A percentile compares a stretch with the other conserved stretches of the same genome.
These are phyloP conservation scores for Nicotiana obtusifolia DNA, from an alignment of 257 asterid genomes.

Conservation along the genomic window DNA sequence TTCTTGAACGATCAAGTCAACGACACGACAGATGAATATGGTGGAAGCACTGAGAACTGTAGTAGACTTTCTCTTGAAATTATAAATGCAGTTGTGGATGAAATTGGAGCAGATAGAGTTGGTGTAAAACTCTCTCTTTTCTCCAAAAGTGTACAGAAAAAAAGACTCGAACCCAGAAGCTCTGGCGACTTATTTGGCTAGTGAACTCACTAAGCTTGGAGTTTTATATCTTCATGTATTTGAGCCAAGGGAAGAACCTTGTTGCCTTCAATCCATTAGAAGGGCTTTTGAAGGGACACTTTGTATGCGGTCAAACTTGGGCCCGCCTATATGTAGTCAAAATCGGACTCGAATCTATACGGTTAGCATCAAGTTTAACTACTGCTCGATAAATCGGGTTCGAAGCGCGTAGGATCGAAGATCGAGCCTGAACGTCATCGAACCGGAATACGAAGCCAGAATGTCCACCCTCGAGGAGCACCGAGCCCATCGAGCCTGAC, in stretches of 20 bases:
- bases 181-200: conserved; percentile 44
- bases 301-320: no score
- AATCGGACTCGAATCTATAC: no score
- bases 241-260: conserved; percentile 32
- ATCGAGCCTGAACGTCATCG: no score
- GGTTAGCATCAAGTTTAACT: no score
- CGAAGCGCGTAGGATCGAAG: no score
- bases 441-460: no score
- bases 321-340: no score
- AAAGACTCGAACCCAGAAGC: conserved; percentile 43
- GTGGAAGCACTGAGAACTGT: conserved; percentile 67
- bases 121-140: conserved; percentile 84
- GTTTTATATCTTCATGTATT: conserved; percentile 41
- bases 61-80: conserved; percentile 58
- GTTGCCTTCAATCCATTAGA: conserved; percentile 9
- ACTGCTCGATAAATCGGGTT: no score
- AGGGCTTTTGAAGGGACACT: conserved; percentile 40
- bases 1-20: conserved; percentile 86
- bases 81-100: conserved; percentile 56
- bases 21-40: conserved; percentile 64
- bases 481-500: no score
- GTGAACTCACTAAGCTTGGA: conserved; percentile 19
- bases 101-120: conserved; percentile 62
- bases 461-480: no score
- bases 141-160: conserved; percentile 54